Percentiles rank a stretch among this genome's conserved stretches.
These are phyloP conservation scores for Chlorociboria aeruginascens DNA, from an alignment of 495 filamentous ascomycete species.

Conservation along the genomic window DNA sequence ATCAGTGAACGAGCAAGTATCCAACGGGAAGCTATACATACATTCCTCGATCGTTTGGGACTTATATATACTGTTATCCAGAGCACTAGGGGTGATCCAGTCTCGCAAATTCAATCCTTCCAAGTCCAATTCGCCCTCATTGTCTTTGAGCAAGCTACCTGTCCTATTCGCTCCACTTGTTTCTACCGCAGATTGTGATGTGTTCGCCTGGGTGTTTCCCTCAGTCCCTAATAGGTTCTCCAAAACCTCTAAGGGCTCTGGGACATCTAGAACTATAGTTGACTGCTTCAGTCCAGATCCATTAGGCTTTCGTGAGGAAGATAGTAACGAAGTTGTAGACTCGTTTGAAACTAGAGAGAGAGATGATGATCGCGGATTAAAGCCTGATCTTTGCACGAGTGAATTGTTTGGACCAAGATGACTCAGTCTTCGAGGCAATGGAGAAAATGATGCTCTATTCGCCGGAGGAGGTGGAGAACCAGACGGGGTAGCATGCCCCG, in stretches of 20 bases:
- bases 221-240: conserved; percentile 51
- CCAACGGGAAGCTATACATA: conserved; percentile 24
- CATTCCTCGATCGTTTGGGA: conserved; percentile 69
- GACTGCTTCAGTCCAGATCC: conserved; percentile 51
- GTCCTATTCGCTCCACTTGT: background rate
- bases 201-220: conserved; percentile 12
- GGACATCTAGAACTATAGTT: conserved; percentile 38
- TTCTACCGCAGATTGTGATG: conserved; percentile 1
- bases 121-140: conserved; percentile 62
- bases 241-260: conserved; percentile 65
- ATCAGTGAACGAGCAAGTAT: background rate
- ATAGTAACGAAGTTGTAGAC: conserved; percentile 61
- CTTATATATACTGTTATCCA: conserved; percentile 38
- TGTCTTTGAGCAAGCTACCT: conserved; percentile 21
- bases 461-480: conserved; percentile 43
- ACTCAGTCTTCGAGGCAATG: conserved; percentile 50
- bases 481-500: conserved; percentile 54
- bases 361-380: conserved; percentile 46
- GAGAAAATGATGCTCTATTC: conserved; percentile 53
- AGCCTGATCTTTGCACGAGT: conserved; percentile 43
- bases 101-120: conserved; percentile 60
- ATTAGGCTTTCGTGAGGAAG: conserved; percentile 47
- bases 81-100: conserved; percentile 37
- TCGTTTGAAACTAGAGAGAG: conserved; percentile 56
- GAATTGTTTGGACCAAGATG: conserved; percentile 39